A percentile compares a stretch with the other conserved stretches of the same genome.
phyloP scores from a whole-genome alignment of 768 basidiomycete species.

The Lentinula detonsa region DNA sequence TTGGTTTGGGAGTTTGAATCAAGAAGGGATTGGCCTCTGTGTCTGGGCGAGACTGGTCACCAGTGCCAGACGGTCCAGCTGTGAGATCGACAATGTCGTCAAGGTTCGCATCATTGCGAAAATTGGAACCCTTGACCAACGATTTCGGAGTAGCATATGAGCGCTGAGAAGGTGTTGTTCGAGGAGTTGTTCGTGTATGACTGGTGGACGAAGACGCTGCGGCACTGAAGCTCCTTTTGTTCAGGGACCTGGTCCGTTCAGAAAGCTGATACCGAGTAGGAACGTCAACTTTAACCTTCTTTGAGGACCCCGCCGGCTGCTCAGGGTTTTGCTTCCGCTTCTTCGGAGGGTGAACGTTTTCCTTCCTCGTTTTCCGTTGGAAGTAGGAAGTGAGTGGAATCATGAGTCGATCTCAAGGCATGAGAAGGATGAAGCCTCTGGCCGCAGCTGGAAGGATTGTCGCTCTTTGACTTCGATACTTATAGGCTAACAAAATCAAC shows the following conservation, averaged over 20 bases:
- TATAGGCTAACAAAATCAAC: not conserved
- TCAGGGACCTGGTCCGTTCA: conserved; percentile 1
- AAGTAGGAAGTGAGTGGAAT: conserved; percentile 15
- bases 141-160: conserved; percentile 3
- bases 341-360: not conserved
- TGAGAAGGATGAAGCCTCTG: not conserved
- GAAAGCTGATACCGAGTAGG: not conserved
- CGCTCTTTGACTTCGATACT: not conserved
- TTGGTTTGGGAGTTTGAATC: not conserved
- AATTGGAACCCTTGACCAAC: not conserved
- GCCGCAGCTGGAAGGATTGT: not conserved
- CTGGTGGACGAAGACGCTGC: not conserved
- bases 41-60: not conserved
- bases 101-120: not conserved
- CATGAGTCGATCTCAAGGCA: not conserved
- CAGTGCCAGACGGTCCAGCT: not conserved
- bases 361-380: conserved; percentile 6
- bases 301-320: not conserved
- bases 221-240: not conserved
- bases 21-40: not conserved
- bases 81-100: not conserved
- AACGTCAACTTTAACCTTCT: not conserved
- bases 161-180: not conserved
- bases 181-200: not conserved
- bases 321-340: not conserved